phyloP scores from a whole-genome alignment of 2,329 filamentous ascomycete genomes.

The Hirsutella thompsonii region DNA sequence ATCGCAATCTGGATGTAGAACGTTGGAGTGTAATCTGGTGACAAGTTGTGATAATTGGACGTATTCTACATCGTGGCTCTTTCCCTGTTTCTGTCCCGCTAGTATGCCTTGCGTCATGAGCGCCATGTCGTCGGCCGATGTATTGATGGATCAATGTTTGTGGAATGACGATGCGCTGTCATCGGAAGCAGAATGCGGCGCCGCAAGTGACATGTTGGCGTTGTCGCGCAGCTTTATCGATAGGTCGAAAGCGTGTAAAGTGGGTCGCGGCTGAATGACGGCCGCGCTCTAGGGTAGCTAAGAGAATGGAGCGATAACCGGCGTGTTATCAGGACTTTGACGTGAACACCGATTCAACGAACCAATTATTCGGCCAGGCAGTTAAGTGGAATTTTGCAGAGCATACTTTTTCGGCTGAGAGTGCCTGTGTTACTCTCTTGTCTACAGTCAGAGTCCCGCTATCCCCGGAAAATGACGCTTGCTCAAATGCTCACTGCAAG shows the following conservation, averaged over 20 bases:
- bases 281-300: too few relatives aligned
- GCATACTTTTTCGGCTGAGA: too few relatives aligned
- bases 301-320: too few relatives aligned
- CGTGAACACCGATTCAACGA: too few relatives aligned
- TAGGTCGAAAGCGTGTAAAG: not conserved
- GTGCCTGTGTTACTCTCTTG: too few relatives aligned
- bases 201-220: slow-evolving; percentile 1
- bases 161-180: not conserved
- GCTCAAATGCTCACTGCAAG: too few relatives aligned
- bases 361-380: too few relatives aligned
- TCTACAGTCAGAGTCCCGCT: too few relatives aligned
- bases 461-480: too few relatives aligned
- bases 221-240: not conserved
- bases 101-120: slow-evolving; percentile 10
- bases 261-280: too few relatives aligned
- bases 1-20: slow-evolving; percentile 49
- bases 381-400: too few relatives aligned
- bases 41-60: slow-evolving; percentile 52
- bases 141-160: not conserved
- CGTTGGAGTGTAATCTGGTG: slow-evolving; percentile 48
- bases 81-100: slow-evolving; percentile 6
- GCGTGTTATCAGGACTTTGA: too few relatives aligned
- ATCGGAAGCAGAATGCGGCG: not conserved
- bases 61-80: slow-evolving; percentile 15
- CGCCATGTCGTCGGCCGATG: slow-evolving; percentile 11